Base-by-base conservation (phyloP, 23 red algal species). In the Gracilaria caudata region DNA sequence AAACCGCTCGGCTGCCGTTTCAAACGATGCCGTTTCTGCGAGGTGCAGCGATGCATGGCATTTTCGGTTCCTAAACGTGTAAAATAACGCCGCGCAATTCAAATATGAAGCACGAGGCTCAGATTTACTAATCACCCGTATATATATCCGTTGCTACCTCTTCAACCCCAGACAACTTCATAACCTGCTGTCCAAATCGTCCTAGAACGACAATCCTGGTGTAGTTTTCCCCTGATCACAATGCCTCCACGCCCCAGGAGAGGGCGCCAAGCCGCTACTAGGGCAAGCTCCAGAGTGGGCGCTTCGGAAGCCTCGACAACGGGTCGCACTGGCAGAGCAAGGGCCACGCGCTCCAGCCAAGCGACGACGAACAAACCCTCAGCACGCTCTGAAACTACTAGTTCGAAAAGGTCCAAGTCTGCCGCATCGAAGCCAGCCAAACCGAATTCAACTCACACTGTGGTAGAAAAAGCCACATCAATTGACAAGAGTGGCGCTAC, bases 181-280 rank as follows among this genome's bases (percentile, higher is more conserved):
- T 16, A 53, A 53, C 49, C 14, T 16, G 8, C 6, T 7, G 12
- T 17, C 19, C 49, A 1, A 53, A 53, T 53, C 14, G 13, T 53
- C 49, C 49, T 17, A 16, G 8, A 16, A 53, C 49, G 14, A 17
- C 49, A 53, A 16, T 16, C 19, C 13, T 53, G 12, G 61, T 37
- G 24, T 3, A 63, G 12, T 1, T 16, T 30, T 35, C 36, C 32
- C 3, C 7, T 19, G 29, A 66, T 66, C 61, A 66, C 1, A 14
- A 66, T 66, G 61, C 61, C 61, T 66, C 61, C 30, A 37, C 61
- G 61, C 13, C 29, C 61, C 30, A 75, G 40, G 43, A 75, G 70
- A 29, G 70, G 38, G 21, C 70, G 70, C 14, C 70, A 75, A 45
- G 70, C 37, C 38, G 70, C 70, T 24, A 66, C 61, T 7, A 66